Conservation (phyloP, 2,329 filamentous ascomycete species). For the Neonectria coccinea region DNA sequence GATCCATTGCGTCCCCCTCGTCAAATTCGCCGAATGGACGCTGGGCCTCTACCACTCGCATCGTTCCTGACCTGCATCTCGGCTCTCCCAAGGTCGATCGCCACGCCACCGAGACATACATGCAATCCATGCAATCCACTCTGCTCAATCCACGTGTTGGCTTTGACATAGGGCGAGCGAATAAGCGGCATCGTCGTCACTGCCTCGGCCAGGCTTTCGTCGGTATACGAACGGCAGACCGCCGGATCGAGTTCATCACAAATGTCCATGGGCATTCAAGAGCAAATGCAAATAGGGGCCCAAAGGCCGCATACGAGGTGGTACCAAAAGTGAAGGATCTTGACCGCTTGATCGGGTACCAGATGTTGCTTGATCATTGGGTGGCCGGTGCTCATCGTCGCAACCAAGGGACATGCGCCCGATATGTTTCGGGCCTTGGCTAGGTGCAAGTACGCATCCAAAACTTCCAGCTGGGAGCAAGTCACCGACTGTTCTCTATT, state of each 20-base stretch:
- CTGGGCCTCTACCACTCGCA: slow-evolving; percentile 7
- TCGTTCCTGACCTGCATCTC: neutral
- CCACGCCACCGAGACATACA: neutral
- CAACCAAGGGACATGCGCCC: neutral
- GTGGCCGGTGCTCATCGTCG: neutral
- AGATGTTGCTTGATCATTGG: slow-evolving; percentile 5
- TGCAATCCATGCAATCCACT: slow-evolving; percentile 3
- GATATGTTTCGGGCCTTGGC: slow-evolving; percentile 19
- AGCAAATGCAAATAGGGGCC: neutral
- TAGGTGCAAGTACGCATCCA: neutral
- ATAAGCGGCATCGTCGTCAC: neutral
- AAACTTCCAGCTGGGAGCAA: neutral
- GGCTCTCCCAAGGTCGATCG: slow-evolving; percentile 2
- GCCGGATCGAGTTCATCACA: slow-evolving; percentile 1
- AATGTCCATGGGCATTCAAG: neutral
- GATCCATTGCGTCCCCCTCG: neutral
- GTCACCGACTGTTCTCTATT: neutral
- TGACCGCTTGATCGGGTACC: slow-evolving; percentile 12
- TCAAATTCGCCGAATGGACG: slow-evolving; percentile 4
- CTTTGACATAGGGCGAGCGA: neutral
- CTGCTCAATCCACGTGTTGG: slow-evolving; percentile 19
- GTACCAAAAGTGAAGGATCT: neutral
- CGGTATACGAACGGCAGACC: slow-evolving; percentile 4
- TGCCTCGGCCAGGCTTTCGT: slow-evolving; percentile 4
- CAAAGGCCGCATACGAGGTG: neutral